Evolutionary conservation across 2,329 filamentous ascomycete species (phyloP), one percentile per base, ranked within the genome.

Genomic region (Paraphaeosphaeria sporulosa): DNA sequence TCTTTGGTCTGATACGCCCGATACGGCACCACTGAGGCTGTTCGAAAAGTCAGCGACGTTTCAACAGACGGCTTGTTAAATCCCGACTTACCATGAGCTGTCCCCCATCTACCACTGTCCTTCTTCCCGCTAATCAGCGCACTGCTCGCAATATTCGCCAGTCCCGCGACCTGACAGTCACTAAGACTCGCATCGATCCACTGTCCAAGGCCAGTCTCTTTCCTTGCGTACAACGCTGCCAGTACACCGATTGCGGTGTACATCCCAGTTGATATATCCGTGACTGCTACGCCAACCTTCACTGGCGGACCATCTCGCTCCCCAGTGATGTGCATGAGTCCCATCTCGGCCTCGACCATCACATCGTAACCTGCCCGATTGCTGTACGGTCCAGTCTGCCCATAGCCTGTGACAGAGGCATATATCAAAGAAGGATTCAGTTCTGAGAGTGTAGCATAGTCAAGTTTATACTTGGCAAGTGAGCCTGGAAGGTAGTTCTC

Each of bases 321-420:
- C 19, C 95, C 95, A 0, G 95, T 99, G 69, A 99, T 98, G 79
- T 99, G 95, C 95, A 98, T 98, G 57, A 99, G 81, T 0, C 95
- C 95, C 82, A 98, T 95, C 77, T 98, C 95, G 43, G 94, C 95
- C 81, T 98, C 95, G 6, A 99, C 94, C 94, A 99, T 98, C 68
- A 99, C 95, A 78, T 99, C 95, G 83, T 98, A 99, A 9, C 95
- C 95, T 1, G 95, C 93, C 13, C 95, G 87, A 64, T 89, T 86
- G 13, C 89, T 87, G 78, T 95, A 96, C 0, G 95, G 94, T 0
- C 95, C 95, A 0, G 91, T 96, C 77, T 98, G 95, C 1, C 95
- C 95, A 72, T 97, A 98, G 0, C 95, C 95, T 0, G 95, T 98
- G 67, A 98, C 96, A 65, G 93, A 97, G 9, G 94, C 93, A 74